Percentiles rank a stretch among this genome's conserved stretches.
These are phyloP conservation scores for Isabelozyma gotoi DNA, from an alignment of 805 yeast species.

Conservation along the genomic window DNA sequence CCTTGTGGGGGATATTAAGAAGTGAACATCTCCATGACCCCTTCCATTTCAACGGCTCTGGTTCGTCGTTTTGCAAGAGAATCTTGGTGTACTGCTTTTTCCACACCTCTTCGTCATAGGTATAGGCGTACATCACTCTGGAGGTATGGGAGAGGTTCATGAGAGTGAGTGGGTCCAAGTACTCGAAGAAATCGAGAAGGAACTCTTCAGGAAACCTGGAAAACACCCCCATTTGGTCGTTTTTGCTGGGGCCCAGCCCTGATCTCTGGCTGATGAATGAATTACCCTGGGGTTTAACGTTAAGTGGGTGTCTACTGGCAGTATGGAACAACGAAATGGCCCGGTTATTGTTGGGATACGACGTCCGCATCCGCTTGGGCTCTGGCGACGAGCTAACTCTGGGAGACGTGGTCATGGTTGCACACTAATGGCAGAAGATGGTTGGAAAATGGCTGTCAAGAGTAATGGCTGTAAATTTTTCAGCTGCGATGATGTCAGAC, in stretches of 20 bases:
- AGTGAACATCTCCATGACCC: slow-evolving; percentile 82
- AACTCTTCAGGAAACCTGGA: slow-evolving; percentile 61
- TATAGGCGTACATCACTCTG: slow-evolving; percentile 66
- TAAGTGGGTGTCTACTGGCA: slow-evolving; percentile 62
- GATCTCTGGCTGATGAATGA: slow-evolving; percentile 31
- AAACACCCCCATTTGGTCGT: slow-evolving; percentile 53
- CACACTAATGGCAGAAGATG: neutral
- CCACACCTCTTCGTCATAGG: slow-evolving; percentile 83
- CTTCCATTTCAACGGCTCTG: slow-evolving; percentile 46
- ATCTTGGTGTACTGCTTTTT: slow-evolving; percentile 48
- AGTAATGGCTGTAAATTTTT: neutral
- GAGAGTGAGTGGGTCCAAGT: slow-evolving; percentile 49
- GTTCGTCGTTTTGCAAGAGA: slow-evolving; percentile 5
- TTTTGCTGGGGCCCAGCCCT: slow-evolving; percentile 12
- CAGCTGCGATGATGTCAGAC: neutral
- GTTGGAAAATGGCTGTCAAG: neutral
- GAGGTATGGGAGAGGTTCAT: slow-evolving; percentile 57
- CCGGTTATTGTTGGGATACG: slow-evolving; percentile 5
- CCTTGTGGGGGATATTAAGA: slow-evolving; percentile 29
- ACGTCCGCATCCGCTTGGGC: slow-evolving; percentile 7
- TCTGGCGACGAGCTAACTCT: neutral
- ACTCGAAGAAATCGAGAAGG: slow-evolving; percentile 51
- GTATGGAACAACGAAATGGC: slow-evolving; percentile 20
- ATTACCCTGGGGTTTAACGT: slow-evolving; percentile 77
- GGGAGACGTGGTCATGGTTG: neutral